Evolutionary conservation across 208 protist species (phyloP).

Genomic region (Entamoeba dispar): DNA sequence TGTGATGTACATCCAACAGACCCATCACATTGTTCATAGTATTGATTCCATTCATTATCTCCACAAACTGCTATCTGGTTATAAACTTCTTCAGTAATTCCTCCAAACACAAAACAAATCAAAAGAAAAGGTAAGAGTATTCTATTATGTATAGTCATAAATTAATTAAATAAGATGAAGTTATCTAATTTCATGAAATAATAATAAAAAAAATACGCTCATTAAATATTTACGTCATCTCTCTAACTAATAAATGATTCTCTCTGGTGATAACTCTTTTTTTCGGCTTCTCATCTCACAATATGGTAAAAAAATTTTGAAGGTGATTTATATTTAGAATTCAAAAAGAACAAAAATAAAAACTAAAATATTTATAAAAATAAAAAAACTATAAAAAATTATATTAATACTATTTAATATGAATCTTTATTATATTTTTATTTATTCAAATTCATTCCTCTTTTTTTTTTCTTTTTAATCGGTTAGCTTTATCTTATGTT

Average conservation of each 20-base stretch:
- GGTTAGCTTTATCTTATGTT: not conserved
- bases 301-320: not conserved
- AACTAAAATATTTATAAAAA: not conserved
- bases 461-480: not conserved
- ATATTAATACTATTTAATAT: not conserved
- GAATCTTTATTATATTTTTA: not conserved
- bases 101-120: not conserved
- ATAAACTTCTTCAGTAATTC: not conserved
- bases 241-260: too few species aligned
- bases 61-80: not conserved
- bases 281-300: too few species aligned
- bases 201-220: too few species aligned
- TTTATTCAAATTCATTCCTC: not conserved
- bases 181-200: too few species aligned
- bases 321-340: not conserved
- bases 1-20: not conserved
- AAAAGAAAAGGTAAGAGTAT: too few species aligned
- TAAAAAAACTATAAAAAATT: not conserved
- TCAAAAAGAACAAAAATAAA: not conserved
- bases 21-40: not conserved
- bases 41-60: not conserved
- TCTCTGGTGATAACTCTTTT: too few species aligned
- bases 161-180: too few species aligned
- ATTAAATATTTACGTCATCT: too few species aligned
- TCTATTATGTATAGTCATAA: too few species aligned